Conservation (phyloP, 305 asterid genomes). For the Fraxinus sp. region DNA sequence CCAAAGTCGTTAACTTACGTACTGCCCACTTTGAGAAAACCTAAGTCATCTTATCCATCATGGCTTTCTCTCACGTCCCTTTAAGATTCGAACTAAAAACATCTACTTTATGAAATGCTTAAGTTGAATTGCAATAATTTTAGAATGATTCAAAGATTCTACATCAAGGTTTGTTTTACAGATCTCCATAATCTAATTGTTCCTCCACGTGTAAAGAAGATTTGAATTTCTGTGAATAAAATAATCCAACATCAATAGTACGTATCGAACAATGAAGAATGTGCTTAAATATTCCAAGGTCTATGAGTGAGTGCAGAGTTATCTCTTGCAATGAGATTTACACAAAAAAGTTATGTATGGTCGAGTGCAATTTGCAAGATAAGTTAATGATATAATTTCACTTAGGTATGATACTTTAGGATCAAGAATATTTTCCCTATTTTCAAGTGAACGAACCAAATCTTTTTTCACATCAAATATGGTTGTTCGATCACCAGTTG, state of each 20-base stretch:
- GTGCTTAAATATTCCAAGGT: neutral
- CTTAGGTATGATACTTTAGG: neutral
- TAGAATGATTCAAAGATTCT: neutral
- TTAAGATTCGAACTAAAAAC: neutral
- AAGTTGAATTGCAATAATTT: neutral
- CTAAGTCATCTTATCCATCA: neutral
- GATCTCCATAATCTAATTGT: neutral
- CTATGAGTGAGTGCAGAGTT: neutral
- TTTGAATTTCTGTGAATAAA: too few species aligned
- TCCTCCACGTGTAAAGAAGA: neutral
- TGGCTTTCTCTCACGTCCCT: neutral
- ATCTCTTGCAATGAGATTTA: neutral
- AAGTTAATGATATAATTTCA: neutral
- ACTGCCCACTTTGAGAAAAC: too few species aligned
- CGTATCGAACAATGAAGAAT: too few species aligned
- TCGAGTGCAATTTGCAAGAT: neutral
- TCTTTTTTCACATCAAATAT: neutral
- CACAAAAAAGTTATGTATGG: neutral
- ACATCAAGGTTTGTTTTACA: neutral
- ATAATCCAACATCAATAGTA: neutral
- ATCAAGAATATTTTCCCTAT: neutral
- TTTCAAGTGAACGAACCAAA: neutral
- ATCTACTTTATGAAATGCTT: too few species aligned
- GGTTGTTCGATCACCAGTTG: neutral
- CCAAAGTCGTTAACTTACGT: too few species aligned